phyloP scores from a whole-genome alignment of 169 alveolate genomes.

The Plasmodium gaboni region DNA sequence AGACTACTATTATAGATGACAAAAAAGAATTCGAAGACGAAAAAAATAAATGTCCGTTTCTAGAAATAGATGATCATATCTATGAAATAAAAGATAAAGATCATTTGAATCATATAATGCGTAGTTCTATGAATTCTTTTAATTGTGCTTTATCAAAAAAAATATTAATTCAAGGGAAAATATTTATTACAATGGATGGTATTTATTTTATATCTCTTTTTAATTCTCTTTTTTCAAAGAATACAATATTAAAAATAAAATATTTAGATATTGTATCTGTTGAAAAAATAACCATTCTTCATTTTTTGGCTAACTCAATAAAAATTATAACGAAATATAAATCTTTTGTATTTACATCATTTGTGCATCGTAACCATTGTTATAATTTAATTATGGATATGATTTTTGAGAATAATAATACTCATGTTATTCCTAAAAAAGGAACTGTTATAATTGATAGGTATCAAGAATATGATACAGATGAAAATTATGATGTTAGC shows the following conservation, averaged over 20 bases:
- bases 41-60: background rate
- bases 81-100: background rate
- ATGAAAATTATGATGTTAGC: background rate
- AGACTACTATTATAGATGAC: background rate
- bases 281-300: constrained; percentile 6
- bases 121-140: constrained; percentile 23
- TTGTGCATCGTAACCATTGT: constrained; percentile 33
- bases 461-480: constrained; percentile 1
- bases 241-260: constrained; percentile 16
- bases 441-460: constrained; percentile 13
- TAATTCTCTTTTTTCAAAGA: constrained; percentile 17
- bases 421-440: constrained; percentile 20
- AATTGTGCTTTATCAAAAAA: constrained; percentile 40
- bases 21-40: background rate
- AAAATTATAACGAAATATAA: constrained; percentile 17
- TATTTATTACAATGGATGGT: background rate
- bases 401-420: constrained; percentile 9
- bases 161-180: constrained; percentile 19
- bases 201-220: constrained; percentile 28
- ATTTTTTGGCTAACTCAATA: constrained; percentile 25
- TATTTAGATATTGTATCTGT: constrained; percentile 15
- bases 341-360: constrained; percentile 39
- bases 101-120: constrained; percentile 6
- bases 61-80: background rate
- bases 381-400: constrained; percentile 22